Conservation (phyloP, 2,329 filamentous ascomycete genomes). For the Coniochaeta hoffmannii region DNA sequence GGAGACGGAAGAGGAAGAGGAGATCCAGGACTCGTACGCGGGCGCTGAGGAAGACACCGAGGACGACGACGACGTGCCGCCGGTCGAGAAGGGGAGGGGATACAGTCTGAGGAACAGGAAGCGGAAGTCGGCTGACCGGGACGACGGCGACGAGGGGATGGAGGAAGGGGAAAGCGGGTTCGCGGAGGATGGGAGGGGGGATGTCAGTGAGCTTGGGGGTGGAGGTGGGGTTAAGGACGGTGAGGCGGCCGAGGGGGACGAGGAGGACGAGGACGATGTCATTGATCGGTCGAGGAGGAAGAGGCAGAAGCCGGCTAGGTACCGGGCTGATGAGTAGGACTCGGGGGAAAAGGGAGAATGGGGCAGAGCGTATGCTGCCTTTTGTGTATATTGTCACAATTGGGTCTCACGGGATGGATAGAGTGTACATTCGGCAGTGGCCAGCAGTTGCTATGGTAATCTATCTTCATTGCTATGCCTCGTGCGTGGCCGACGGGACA, state of each 20-base stretch:
- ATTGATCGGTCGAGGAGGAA: conserved; percentile 12
- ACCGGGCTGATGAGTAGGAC: conserved; percentile 8
- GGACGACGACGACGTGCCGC: not conserved
- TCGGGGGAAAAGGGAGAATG: not conserved
- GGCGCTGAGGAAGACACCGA: not conserved
- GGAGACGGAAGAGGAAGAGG: not conserved
- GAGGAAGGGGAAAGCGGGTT: not conserved
- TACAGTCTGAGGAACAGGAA: not conserved
- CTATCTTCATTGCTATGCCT: not conserved
- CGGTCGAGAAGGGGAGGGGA: not conserved
- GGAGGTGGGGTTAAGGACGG: not conserved
- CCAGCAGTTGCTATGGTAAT: not conserved
- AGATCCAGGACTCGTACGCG: not conserved
- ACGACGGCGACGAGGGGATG: conserved; percentile 2
- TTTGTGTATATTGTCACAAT: no score
- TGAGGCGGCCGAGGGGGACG: not conserved
- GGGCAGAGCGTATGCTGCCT: no score
- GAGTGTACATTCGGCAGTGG: not conserved
- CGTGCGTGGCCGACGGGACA: no score
- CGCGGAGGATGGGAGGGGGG: not conserved
- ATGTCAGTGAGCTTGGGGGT: not conserved
- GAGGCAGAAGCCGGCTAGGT: conserved; percentile 15
- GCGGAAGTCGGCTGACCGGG: conserved; percentile 8
- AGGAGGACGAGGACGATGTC: conserved; percentile 5
- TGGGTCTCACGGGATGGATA: no score